These are phyloP conservation scores for Sindora glabra DNA, from an alignment of 306 rosid genomes.

Conservation along the genomic window DNA sequence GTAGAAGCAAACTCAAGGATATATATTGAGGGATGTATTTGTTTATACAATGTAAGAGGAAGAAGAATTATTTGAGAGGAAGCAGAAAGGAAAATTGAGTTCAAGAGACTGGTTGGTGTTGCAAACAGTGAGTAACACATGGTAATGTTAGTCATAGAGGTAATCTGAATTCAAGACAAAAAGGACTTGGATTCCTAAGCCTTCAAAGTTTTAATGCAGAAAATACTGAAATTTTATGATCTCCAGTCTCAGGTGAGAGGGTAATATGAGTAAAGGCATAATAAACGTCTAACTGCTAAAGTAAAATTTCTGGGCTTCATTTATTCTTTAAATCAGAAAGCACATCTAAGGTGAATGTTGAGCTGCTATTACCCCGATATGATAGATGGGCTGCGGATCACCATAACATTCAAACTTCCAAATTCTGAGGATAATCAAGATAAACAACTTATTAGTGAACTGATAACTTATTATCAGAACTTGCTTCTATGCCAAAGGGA, in stretches of 20 bases:
- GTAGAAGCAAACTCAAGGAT: not conserved
- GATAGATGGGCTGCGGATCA: not conserved
- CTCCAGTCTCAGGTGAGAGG: not conserved
- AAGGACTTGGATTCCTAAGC: not conserved
- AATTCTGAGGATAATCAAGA: not conserved
- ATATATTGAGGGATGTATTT: too few species aligned
- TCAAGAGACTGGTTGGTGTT: not conserved
- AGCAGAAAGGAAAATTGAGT: not conserved
- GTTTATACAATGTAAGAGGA: not conserved
- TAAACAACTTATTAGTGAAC: not conserved
- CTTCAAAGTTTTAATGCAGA: not conserved
- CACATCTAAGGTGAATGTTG: not conserved
- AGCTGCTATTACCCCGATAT: not conserved
- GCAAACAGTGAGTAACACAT: not conserved
- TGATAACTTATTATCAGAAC: not conserved
- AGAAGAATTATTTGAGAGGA: not conserved
- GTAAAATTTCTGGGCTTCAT: not conserved
- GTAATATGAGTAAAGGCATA: not conserved
- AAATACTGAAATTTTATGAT: not conserved
- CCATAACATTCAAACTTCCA: not conserved
- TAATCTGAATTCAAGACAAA: not conserved
- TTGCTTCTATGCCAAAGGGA: not conserved
- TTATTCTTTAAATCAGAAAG: not conserved
- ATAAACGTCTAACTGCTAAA: not conserved
- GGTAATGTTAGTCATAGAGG: not conserved